Base-by-base conservation (phyloP, 2,329 filamentous ascomycete genomes). In the Claviceps fusiformis region DNA sequence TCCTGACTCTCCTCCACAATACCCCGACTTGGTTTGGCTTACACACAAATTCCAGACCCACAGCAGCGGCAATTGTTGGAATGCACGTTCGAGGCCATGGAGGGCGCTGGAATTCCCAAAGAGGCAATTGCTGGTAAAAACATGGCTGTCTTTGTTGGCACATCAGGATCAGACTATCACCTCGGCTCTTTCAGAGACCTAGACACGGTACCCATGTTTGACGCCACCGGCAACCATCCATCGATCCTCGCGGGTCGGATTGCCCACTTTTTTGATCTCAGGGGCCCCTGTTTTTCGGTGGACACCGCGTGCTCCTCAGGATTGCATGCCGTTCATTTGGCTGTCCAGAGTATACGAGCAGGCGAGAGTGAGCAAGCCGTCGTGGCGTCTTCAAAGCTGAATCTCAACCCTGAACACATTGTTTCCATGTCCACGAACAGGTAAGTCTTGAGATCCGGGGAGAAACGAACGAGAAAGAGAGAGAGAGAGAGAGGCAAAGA, bases 231-330 rank as follows among this genome's bases (percentile, higher is more conserved):
- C 68, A 66, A 67, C 57, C 74, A 75, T 46, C 72, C 75, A 60
- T 73, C 75, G 10, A 77, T 81, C 64, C 70, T 78, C 56, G 75
- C 77, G 0, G 80, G 80, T 57, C 69, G 78, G 49, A 68, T 81
- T 24, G 79, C 76, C 1, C 76, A 80, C 59, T 77, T 75, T 65
- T 80, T 79, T 58, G 74, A 81, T 59, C 68, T 81, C 41, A 68
- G 71, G 43, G 78, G 79, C 0, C 76, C 77, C 0, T 77, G 74
- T 53, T 73, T 79, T 55, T 75, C 76, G 0, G 67, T 75, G 3
- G 75, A 79, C 56, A 79, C 76, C 1, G 77, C 75, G 6, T 80
- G 76, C 58, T 79, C 76, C 0, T 76, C 75, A 1, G 73, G 73
- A 57, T 63, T 80, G 55, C 70, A 75, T 31, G 75, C 76, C 4